phyloP scores from a whole-genome alignment of 2,329 filamentous ascomycete genomes.

The Hypoxylon sp. region DNA sequence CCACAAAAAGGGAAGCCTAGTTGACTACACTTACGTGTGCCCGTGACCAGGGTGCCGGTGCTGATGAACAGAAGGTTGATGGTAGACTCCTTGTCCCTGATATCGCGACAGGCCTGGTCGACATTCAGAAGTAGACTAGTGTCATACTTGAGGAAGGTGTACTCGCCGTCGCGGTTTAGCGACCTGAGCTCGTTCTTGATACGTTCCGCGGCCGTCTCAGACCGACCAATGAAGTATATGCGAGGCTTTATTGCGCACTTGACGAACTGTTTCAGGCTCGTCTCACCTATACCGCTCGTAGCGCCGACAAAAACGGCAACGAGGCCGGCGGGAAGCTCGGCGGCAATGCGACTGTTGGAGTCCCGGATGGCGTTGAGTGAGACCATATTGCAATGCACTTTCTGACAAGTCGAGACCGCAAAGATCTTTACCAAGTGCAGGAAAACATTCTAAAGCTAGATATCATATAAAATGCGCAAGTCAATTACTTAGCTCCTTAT shows the following conservation, averaged over 20 bases:
- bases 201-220: conserved; percentile 54
- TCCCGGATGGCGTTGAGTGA: conserved; percentile 49
- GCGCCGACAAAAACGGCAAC: conserved; percentile 68
- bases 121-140: conserved; percentile 66
- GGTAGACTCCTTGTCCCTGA: conserved; percentile 60
- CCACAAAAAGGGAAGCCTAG: too few relatives aligned
- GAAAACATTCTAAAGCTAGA: background rate
- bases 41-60: conserved; percentile 49
- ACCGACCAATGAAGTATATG: conserved; percentile 68
- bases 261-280: conserved; percentile 63
- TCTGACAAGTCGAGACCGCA: background rate
- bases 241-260: conserved; percentile 59
- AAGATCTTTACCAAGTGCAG: background rate
- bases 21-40: background rate
- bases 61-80: conserved; percentile 65
- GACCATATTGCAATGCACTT: conserved; percentile 25
- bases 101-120: conserved; percentile 63
- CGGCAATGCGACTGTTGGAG: conserved; percentile 57
- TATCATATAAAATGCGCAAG: background rate
- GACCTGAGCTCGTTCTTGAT: conserved; percentile 59
- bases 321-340: conserved; percentile 50
- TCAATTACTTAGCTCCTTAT: background rate
- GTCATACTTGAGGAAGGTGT: conserved; percentile 65
- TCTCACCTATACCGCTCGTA: conserved; percentile 68
- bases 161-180: conserved; percentile 61